These are phyloP conservation scores for Suillus bovinus DNA, from an alignment of 768 basidiomycete genomes.

Conservation along the genomic window DNA sequence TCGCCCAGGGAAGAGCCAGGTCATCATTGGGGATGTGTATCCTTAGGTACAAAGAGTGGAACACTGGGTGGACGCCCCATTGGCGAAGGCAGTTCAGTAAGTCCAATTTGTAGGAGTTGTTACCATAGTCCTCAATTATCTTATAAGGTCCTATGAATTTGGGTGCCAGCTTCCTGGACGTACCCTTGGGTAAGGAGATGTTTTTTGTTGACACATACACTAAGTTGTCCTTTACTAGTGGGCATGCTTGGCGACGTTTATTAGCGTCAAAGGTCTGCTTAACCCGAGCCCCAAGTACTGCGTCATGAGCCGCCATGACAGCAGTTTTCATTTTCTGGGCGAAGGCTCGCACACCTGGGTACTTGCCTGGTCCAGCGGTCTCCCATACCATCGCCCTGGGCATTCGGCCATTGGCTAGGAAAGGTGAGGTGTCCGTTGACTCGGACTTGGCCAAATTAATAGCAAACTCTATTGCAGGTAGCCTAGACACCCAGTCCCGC, in stretches of 20 bases:
- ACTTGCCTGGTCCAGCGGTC: not conserved
- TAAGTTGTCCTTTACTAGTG: not conserved
- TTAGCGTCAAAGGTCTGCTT: not conserved
- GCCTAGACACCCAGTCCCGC: not conserved
- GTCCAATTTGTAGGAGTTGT: no score
- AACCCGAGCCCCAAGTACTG: no score
- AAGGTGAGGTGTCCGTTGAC: no score
- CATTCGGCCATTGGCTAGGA: not conserved
- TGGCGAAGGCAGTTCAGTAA: no score
- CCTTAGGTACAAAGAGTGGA: constrained; percentile 34
- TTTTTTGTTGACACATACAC: not conserved
- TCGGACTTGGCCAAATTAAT: no score
- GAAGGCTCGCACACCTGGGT: no score
- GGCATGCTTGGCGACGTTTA: not conserved
- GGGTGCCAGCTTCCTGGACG: not conserved
- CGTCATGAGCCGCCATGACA: no score
- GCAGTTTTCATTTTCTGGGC: no score
- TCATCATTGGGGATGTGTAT: constrained; percentile 37
- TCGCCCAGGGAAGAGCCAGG: constrained; percentile 28
- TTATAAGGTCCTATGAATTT: not conserved
- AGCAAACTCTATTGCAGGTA: not conserved
- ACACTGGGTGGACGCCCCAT: constrained; percentile 27
- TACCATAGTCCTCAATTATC: no score
- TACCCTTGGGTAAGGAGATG: constrained; percentile 15
- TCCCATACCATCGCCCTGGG: not conserved